Evolutionary conservation across 331 rosid species (phyloP).

Genomic region (Saraca asoca): DNA sequence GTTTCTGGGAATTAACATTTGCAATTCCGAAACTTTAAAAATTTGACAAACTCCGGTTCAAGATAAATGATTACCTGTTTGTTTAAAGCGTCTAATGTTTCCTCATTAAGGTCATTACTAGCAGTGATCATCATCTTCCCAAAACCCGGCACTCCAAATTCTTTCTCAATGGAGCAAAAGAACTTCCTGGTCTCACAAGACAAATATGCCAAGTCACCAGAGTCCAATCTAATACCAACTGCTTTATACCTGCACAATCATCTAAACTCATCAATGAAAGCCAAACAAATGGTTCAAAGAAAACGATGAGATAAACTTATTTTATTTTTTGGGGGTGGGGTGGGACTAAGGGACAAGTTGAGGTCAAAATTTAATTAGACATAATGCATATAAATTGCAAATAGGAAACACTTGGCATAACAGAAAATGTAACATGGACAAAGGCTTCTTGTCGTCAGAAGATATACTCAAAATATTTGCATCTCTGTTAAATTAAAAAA

Average conservation of each 20-base stretch:
- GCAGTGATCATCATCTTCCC: constrained; percentile 72
- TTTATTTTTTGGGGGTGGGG: not conserved
- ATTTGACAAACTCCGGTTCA: constrained; percentile 11
- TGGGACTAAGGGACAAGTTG: constrained; percentile 11
- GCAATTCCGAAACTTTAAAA: constrained; percentile 6
- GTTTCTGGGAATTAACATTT: not conserved
- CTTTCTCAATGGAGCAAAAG: constrained; percentile 65
- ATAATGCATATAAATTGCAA: constrained; percentile 1
- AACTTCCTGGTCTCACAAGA: constrained; percentile 76
- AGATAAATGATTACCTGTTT: constrained; percentile 71
- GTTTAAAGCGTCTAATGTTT: constrained; percentile 95
- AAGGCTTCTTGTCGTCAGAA: constrained; percentile 17
- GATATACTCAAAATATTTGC: not conserved
- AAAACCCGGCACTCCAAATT: constrained; percentile 63
- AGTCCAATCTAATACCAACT: constrained; percentile 83
- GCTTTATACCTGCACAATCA: constrained; percentile 78
- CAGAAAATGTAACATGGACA: constrained; percentile 10
- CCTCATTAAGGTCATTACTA: constrained; percentile 96
- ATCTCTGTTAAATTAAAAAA: not conserved
- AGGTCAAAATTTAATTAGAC: constrained; percentile 16
- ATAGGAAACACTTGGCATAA: constrained; percentile 6
- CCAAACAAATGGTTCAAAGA: constrained; percentile 14
- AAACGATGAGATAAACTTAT: constrained; percentile 2
- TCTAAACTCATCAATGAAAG: constrained; percentile 38
- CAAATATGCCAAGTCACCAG: constrained; percentile 89